Evolutionary conservation across 2,329 filamentous ascomycete genomes (phyloP).

Genomic region (Trichoderma brevicompactum): DNA sequence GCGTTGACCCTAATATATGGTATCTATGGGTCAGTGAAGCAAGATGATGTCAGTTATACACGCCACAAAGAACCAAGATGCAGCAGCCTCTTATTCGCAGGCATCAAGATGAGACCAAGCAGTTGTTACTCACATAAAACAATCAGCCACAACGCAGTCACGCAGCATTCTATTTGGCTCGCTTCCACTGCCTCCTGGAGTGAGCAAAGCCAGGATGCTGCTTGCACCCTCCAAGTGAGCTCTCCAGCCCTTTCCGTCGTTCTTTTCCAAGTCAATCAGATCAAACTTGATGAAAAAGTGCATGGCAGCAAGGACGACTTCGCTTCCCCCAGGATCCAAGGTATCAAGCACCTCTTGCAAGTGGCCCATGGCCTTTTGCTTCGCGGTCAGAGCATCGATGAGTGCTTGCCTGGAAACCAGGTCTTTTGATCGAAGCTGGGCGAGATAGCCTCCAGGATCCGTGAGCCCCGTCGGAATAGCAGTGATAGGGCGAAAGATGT

Average conservation of each 20-base stretch:
- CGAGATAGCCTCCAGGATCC: constrained; percentile 45
- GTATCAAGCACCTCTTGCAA: constrained; percentile 48
- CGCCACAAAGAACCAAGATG: not conserved
- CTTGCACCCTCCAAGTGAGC: constrained; percentile 53
- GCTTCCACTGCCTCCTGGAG: constrained; percentile 28
- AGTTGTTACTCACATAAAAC: constrained; percentile 47
- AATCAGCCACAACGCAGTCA: constrained; percentile 55
- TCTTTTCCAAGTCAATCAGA: constrained; percentile 53
- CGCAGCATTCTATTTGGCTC: constrained; percentile 44
- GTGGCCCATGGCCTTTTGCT: constrained; percentile 52
- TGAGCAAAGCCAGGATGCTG: constrained; percentile 47
- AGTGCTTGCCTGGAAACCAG: constrained; percentile 47
- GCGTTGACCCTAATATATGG: constrained; percentile 47
- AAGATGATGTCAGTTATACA: constrained; percentile 18
- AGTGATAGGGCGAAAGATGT: constrained; percentile 45
- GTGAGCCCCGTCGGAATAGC: constrained; percentile 40
- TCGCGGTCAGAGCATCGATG: constrained; percentile 53
- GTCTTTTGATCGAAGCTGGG: constrained; percentile 45
- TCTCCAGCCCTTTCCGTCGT: constrained; percentile 49
- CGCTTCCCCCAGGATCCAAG: constrained; percentile 47
- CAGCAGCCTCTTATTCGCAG: not conserved
- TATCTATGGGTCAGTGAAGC: constrained; percentile 41
- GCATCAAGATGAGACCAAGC: constrained; percentile 8
- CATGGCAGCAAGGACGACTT: constrained; percentile 53
- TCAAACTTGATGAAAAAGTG: constrained; percentile 58